A percentile compares a stretch with the other conserved stretches of the same genome.
Conservation (phyloP, 1,284 basidiomycete species). For the Sporisorium sorghi region DNA sequence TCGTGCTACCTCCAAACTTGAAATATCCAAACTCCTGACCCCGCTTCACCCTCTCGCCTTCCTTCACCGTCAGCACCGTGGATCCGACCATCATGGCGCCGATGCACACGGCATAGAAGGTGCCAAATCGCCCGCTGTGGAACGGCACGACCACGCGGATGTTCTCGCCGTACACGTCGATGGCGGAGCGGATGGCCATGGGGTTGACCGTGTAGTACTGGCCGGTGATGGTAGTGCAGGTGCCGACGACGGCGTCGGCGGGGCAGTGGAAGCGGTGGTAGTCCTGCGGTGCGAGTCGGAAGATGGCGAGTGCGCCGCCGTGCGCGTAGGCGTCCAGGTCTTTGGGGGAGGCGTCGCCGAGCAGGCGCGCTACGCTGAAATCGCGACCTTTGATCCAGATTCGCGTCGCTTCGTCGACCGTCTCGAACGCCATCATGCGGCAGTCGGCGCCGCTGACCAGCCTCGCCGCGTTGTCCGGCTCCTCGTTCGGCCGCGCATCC, state of each 20-base stretch:
- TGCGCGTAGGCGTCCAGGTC: constrained; percentile 78
- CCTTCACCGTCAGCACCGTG: constrained; percentile 84
- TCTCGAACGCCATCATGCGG: constrained; percentile 91
- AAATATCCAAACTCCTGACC: constrained; percentile 85
- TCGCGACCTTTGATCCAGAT: constrained; percentile 98
- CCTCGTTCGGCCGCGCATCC: constrained; percentile 81
- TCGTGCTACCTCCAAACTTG: constrained; percentile 68
- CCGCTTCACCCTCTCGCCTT: constrained; percentile 81
- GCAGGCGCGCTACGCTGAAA: constrained; percentile 81
- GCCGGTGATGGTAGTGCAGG: constrained; percentile 72
- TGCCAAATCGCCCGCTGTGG: constrained; percentile 62
- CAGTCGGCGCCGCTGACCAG: constrained; percentile 92
- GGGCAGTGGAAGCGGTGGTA: constrained; percentile 97
- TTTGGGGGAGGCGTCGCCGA: constrained; percentile 73
- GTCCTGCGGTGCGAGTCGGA: constrained; percentile 82
- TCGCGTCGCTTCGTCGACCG: constrained; percentile 82
- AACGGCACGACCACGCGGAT: constrained; percentile 72
- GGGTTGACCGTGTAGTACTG: constrained; percentile 74
- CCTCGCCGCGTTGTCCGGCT: constrained; percentile 78
- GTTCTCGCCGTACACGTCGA: constrained; percentile 97
- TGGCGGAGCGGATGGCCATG: constrained; percentile 79
- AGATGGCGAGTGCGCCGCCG: constrained; percentile 80
- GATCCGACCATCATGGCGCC: constrained; percentile 74
- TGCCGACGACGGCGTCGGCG: constrained; percentile 78
- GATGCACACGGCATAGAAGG: constrained; percentile 61